Base-by-base conservation (phyloP, 129 eudicot species). In the Oenanthe sinensis region DNA sequence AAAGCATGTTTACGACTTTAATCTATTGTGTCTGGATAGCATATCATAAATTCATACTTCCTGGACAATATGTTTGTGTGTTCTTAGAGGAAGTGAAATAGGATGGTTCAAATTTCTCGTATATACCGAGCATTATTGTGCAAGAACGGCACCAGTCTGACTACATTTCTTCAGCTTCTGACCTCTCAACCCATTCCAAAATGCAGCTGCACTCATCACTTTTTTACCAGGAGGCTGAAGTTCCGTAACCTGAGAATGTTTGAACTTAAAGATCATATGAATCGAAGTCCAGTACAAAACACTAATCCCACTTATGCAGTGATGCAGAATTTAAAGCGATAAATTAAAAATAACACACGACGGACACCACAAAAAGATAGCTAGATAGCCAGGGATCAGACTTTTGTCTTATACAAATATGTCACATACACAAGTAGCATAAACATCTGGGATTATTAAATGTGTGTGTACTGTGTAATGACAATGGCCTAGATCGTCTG, bases 111-210 rank as follows among this genome's bases (percentile, higher is more conserved):
- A 19, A 16, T 43, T 62, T 60, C 58, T 24, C 22, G 20, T 54
- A 44, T 15, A 45, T 48, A 63, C 60, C 45, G 9, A 62, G 30
- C 44, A 63, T 17, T 28, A 30, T 19, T 45, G 20, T 28, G 75
- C 44, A 67, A 36, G 50, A 52, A 55, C 39, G 30, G 40, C 76
- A 46, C 77, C 79, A 73, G 48, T 70, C 71, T n/a, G 37, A 55
- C 83, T 40, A 62, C 75, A 78, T 77, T 55, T 87, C 86, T 87
- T 90, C 81, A 90, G 84, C 78, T 85, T 88, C 84, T 85, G 92
- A 79, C 98, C 98, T 87, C 97, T 87, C 87, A 95, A 86, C 62
- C 98, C 97, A 54, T 95, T 95, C 94, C 97, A 88, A 90, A 91
- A 95, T 71, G 97, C 83, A 75, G 97, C 86, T 55, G 97, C 92